Evolutionary conservation across 176 grass and related monocot species (phyloP).

Genomic region (Avena atlantica): DNA sequence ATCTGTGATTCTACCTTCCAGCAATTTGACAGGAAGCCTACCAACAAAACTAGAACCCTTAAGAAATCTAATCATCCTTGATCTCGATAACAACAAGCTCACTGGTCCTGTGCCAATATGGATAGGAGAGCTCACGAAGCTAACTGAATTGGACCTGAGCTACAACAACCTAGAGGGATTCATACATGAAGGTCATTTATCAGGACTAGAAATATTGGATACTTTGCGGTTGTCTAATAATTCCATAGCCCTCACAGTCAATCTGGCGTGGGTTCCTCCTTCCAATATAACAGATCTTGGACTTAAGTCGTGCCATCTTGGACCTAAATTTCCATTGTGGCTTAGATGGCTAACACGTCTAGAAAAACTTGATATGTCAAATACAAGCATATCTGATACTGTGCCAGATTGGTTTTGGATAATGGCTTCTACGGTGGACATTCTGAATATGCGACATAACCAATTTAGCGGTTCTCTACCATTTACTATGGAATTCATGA

Average conservation of each 20-base stretch:
- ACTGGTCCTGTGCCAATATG: neutral
- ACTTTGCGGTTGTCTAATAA: fast-evolving
- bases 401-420: constrained; percentile 52
- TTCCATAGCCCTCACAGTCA: neutral
- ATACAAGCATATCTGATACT: constrained; percentile 37
- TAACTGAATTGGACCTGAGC: neutral
- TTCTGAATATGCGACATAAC: constrained; percentile 32
- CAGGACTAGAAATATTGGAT: neutral
- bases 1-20: fast-evolving
- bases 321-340: constrained; percentile 39
- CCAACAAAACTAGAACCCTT: neutral
- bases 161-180: neutral
- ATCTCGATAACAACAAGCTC: neutral
- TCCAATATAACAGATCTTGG: neutral
- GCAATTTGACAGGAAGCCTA: neutral
- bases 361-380: neutral
- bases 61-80: neutral
- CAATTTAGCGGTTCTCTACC: constrained; percentile 9
- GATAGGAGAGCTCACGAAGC: constrained; percentile 17
- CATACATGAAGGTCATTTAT: constrained; percentile 35
- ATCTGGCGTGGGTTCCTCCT: constrained; percentile 34
- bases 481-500: constrained; percentile 21
- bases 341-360: constrained; percentile 8
- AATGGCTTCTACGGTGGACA: neutral
- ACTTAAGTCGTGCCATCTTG: neutral